These are phyloP conservation scores for Cryptosporidium ryanae DNA, from an alignment of 169 alveolate species.

Conservation along the genomic window DNA sequence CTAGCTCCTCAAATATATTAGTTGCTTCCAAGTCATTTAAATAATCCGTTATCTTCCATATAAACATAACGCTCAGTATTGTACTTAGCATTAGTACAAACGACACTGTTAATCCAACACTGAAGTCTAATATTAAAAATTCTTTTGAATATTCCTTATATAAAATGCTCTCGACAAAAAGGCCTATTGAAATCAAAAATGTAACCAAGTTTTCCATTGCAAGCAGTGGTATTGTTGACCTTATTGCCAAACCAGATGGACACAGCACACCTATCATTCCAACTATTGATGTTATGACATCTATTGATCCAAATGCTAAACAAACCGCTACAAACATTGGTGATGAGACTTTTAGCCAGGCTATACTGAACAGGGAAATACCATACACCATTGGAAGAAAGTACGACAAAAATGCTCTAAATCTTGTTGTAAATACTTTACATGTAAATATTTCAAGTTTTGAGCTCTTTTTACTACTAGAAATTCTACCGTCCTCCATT, in stretches of 20 bases:
- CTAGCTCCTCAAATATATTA: slow-evolving; percentile 39
- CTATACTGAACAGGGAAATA: slow-evolving; percentile 52
- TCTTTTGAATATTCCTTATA: slow-evolving; percentile 53
- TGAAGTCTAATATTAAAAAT: slow-evolving; percentile 46
- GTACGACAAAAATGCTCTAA: slow-evolving; percentile 65
- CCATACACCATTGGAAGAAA: slow-evolving; percentile 74
- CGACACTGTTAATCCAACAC: slow-evolving; percentile 70
- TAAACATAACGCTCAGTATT: slow-evolving; percentile 39
- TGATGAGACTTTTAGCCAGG: slow-evolving; percentile 71
- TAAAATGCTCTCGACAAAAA: slow-evolving; percentile 46
- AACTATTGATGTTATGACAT: slow-evolving; percentile 69
- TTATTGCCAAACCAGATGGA: slow-evolving; percentile 72
- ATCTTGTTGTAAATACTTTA: slow-evolving; percentile 49
- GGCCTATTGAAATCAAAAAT: slow-evolving; percentile 57
- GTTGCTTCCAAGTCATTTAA: slow-evolving; percentile 60
- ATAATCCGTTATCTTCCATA: slow-evolving; percentile 69
- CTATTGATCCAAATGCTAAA: slow-evolving; percentile 71
- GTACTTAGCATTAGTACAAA: slow-evolving; percentile 66
- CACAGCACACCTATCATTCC: slow-evolving; percentile 71
- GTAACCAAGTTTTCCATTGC: slow-evolving; percentile 73
- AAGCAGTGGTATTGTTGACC: slow-evolving; percentile 65
- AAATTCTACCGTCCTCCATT: background rate
- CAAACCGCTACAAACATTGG: slow-evolving; percentile 71
- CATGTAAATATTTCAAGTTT: background rate
- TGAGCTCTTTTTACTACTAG: background rate